These are phyloP conservation scores for Trametes cingulata DNA, from an alignment of 768 basidiomycete species.

Conservation along the genomic window DNA sequence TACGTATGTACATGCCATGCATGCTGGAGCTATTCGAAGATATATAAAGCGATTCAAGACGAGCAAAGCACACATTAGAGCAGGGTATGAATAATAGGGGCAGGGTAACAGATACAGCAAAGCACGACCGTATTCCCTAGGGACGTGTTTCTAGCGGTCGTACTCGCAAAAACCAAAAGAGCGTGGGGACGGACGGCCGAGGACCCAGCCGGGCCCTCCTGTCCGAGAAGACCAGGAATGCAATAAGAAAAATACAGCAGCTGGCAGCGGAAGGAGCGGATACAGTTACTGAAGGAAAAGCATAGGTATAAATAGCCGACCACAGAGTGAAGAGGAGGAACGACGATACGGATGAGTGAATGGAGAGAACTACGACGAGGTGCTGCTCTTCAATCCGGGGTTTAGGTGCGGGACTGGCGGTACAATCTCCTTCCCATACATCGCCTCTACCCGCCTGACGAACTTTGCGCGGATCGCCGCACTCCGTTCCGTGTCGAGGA, in stretches of 20 bases:
- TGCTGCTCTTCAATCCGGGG: conserved; percentile 4
- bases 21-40: background rate
- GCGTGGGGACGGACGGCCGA: background rate
- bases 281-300: background rate
- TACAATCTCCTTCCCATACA: conserved; percentile 44
- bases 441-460: conserved; percentile 51
- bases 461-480: conserved; percentile 50
- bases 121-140: background rate
- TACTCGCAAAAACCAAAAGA: background rate
- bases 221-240: background rate
- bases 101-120: conserved; percentile 6
- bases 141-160: background rate
- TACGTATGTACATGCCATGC: no score
- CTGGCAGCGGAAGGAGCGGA: background rate
- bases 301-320: conserved; percentile 4
- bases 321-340: background rate
- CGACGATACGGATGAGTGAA: background rate
- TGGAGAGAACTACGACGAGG: background rate
- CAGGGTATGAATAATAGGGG: conserved; percentile 1
- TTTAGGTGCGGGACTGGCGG: conserved; percentile 46
- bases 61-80: background rate
- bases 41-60: background rate
- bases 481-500: conserved; percentile 56
- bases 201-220: conserved; percentile 3
- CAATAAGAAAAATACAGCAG: background rate